A percentile compares a stretch with the other conserved stretches of the same genome.
Evolutionary conservation across 1,139 yeast species (phyloP).

Genomic region (Diutina rugosa): DNA sequence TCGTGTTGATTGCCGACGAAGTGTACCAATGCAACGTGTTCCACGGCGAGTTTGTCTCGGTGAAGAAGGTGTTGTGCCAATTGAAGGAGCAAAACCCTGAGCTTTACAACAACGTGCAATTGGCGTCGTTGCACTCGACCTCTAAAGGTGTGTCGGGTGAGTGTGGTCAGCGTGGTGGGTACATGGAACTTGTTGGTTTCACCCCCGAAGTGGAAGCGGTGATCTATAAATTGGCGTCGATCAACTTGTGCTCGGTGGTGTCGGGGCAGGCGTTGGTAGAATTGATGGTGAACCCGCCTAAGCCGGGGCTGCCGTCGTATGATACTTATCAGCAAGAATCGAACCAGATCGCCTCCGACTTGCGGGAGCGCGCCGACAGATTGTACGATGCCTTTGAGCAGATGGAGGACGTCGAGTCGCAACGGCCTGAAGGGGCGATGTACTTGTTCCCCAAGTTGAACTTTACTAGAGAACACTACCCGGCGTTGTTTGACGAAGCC

Average conservation of each 20-base stretch:
- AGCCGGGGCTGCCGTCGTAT: conserved; percentile 62
- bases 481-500: conserved; percentile 48
- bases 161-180: conserved; percentile 99
- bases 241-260: conserved; percentile 70
- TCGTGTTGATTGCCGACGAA: conserved; percentile 93
- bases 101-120: conserved; percentile 57
- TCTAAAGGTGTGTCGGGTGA: conserved; percentile 97
- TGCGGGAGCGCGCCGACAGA: conserved; percentile 47
- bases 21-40: conserved; percentile 91
- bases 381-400: conserved; percentile 58
- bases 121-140: conserved; percentile 90
- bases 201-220: conserved; percentile 45
- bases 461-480: conserved; percentile 34
- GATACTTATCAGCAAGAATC: conserved; percentile 54
- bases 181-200: conserved; percentile 87
- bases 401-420: conserved; percentile 76
- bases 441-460: conserved; percentile 76
- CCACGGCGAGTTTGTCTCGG: conserved; percentile 50
- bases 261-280: conserved; percentile 90
- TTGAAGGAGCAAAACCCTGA: conserved; percentile 42
- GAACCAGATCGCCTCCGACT: conserved; percentile 42
- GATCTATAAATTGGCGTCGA: conserved; percentile 1
- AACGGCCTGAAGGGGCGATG: conserved; percentile 95
- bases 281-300: conserved; percentile 88
- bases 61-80: conserved; percentile 54